Conservation (phyloP, 768 basidiomycete species). For the Russula brevipes region DNA sequence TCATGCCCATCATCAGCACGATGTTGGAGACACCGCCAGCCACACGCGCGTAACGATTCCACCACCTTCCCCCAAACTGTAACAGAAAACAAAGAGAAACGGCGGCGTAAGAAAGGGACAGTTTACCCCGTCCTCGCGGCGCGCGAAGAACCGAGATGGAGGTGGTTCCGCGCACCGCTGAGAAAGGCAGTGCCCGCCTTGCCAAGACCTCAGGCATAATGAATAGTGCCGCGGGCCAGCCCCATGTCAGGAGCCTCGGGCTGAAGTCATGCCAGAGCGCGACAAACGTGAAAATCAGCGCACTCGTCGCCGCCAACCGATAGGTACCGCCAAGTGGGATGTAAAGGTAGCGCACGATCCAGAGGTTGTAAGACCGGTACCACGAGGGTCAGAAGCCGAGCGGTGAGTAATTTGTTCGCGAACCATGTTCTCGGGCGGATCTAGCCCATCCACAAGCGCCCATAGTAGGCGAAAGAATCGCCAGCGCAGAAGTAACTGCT, state of each 20-base stretch:
- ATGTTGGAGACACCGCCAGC: slow-evolving; percentile 83
- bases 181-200: slow-evolving; percentile 50
- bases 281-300: slow-evolving; percentile 90
- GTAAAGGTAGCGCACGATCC: slow-evolving; percentile 91
- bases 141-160: background rate
- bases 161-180: slow-evolving; percentile 50
- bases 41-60: no score
- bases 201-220: slow-evolving; percentile 80
- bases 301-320: slow-evolving; percentile 53
- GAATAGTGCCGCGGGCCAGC: slow-evolving; percentile 91
- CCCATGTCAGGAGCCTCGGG: slow-evolving; percentile 85
- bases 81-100: slow-evolving; percentile 12
- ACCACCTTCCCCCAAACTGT: no score
- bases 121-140: background rate
- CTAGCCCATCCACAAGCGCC: slow-evolving; percentile 82
- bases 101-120: background rate
- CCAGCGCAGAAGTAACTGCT: slow-evolving; percentile 90
- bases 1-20: slow-evolving; percentile 85
- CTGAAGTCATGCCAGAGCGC: slow-evolving; percentile 97
- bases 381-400: slow-evolving; percentile 94
- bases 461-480: slow-evolving; percentile 95
- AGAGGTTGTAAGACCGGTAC: slow-evolving; percentile 95
- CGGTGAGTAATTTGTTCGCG: slow-evolving; percentile 93
- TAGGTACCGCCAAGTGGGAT: slow-evolving; percentile 79
- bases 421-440: slow-evolving; percentile 99